Percentiles rank a stretch among this genome's conserved stretches.
These are phyloP conservation scores for Cladophialophora chaetospira DNA, from an alignment of 2,329 filamentous ascomycete species.

Conservation along the genomic window DNA sequence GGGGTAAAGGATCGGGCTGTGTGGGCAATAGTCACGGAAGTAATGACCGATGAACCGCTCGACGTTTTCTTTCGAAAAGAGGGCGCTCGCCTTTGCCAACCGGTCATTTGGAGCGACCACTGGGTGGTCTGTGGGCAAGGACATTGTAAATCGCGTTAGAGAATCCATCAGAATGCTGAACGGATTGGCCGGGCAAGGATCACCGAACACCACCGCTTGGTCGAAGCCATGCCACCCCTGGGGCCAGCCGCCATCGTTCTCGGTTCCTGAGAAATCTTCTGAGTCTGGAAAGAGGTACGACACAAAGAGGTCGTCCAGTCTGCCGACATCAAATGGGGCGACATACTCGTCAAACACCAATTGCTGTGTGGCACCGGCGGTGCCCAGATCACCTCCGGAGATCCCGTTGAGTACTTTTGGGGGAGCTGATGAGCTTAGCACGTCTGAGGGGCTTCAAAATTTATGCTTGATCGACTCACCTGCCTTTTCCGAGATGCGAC, in stretches of 20 bases:
- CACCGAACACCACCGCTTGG: background rate
- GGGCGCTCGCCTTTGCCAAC: background rate
- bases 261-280: background rate
- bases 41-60: slow-evolving; percentile 12
- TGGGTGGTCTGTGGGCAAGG: slow-evolving; percentile 3
- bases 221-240: background rate
- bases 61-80: slow-evolving; percentile 7
- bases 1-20: slow-evolving; percentile 6
- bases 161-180: slow-evolving; percentile 7
- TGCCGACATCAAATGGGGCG: background rate
- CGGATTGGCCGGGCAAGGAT: background rate
- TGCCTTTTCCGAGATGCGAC: background rate
- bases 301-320: slow-evolving; percentile 8
- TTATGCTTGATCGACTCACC: background rate
- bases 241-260: background rate
- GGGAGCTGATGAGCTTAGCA: background rate
- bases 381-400: background rate
- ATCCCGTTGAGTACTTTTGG: background rate
- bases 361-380: background rate
- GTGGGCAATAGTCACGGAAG: slow-evolving; percentile 13
- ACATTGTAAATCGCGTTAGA: slow-evolving; percentile 8
- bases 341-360: slow-evolving; percentile 3
- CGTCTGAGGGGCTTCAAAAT: background rate
- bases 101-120: slow-evolving; percentile 1
- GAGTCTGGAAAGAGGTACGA: slow-evolving; percentile 9